Conservation (phyloP, 208 protist genomes). For the Crithidia thermophila region DNA sequence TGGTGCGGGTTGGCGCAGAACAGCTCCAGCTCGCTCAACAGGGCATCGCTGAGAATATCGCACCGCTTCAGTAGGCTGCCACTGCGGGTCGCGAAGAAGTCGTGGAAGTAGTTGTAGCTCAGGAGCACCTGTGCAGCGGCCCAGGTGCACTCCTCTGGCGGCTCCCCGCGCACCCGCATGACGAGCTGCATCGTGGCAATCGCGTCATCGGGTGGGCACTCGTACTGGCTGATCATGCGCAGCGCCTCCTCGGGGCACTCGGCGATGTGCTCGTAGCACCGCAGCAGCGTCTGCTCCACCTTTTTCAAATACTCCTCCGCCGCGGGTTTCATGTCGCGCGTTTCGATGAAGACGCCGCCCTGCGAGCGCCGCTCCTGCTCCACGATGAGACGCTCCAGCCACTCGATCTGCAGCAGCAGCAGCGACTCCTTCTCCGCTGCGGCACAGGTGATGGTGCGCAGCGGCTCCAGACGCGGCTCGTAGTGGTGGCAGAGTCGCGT, state of each 20-base stretch:
- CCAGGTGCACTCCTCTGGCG: constrained; percentile 41
- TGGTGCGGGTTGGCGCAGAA: constrained; percentile 62
- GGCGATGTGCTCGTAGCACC: constrained; percentile 56
- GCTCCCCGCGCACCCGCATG: constrained; percentile 61
- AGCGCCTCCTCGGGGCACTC: constrained; percentile 51
- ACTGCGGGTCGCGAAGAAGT: constrained; percentile 70
- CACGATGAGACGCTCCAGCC: constrained; percentile 68
- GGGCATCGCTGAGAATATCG: constrained; percentile 39
- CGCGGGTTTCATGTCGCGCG: constrained; percentile 41
- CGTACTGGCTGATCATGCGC: constrained; percentile 64
- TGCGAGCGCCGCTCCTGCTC: constrained; percentile 52
- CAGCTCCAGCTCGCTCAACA: constrained; percentile 53
- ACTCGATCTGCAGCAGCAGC: constrained; percentile 55
- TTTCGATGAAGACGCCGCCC: constrained; percentile 37
- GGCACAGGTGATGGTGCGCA: constrained; percentile 46
- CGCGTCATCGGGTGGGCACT: constrained; percentile 56
- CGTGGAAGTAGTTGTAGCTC: constrained; percentile 73
- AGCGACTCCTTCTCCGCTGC: constrained; percentile 36
- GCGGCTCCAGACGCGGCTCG: constrained; percentile 58
- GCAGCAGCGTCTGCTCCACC: constrained; percentile 38
- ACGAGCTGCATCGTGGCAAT: constrained; percentile 72
- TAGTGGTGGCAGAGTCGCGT: constrained; percentile 50
- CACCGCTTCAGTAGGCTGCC: constrained; percentile 53
- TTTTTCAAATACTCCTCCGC: constrained; percentile 47
- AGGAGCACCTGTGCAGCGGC: constrained; percentile 62